Evolutionary conservation across 129 eudicot species (phyloP), one percentile per base, ranked within the genome.

Genomic region (Flaveria sonorensis): DNA sequence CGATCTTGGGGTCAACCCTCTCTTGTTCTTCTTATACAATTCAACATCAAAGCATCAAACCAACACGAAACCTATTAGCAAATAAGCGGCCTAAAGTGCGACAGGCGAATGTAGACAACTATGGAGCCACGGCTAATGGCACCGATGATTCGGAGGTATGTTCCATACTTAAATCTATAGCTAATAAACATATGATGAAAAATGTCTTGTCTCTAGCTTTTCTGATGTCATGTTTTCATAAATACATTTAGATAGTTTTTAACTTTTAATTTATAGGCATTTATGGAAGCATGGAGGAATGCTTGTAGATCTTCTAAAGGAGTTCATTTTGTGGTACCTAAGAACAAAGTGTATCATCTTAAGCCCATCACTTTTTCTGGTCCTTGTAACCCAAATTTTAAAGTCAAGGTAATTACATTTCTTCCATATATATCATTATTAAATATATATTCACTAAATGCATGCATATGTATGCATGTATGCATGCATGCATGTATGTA

Each of bases 281-380:
- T 94, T 71, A 73, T 59, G 85, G 85, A 75, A 77, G 97, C 99
- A 36, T 94, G 99, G 97, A 85, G 79, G 87, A 79, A 55, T 72
- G 97, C 98, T 19, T 94, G 98, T 81, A 68, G 46, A 68, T 75
- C 90, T 59, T 16, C 85, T 3, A 40, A 14, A 19, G 47, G 72
- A 78, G 46, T 56, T 47, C 82, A 83, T 63, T 74, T 91, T 78
- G 73, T 86, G 78, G 97, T 90, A 60, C 93, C 96, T 21, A 10
- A 23, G 43, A 73, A 68, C 72, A 92, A 83, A 46, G 83, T 81
- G 61, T 92, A 90, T 77, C 88, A 80, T 80, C 83, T 92, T 52
- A 88, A 86, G 83, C 97, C 91, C 46, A 76, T 86, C 67, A 75
- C 83, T 7, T 88, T 95, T 70, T 66, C 85, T 18, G 99, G 99